These are phyloP conservation scores for Pseudopyrenochaeta lycopersici DNA, from an alignment of 2,329 filamentous ascomycete species.

Conservation along the genomic window DNA sequence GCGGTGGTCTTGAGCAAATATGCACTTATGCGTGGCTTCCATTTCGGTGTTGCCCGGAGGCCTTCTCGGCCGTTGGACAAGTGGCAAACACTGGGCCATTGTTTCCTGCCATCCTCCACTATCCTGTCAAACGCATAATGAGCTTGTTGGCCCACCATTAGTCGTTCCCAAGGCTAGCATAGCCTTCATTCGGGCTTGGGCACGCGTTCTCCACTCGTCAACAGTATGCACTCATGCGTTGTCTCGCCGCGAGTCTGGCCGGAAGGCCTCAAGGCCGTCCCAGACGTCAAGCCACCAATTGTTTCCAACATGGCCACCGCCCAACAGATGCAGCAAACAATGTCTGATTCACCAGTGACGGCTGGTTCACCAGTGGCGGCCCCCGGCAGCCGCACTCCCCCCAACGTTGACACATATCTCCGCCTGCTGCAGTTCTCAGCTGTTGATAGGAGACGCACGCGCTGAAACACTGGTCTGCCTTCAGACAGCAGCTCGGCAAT, in stretches of 20 bases:
- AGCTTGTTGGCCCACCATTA: too few relatives aligned
- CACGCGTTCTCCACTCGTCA: background rate
- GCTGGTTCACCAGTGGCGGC: background rate
- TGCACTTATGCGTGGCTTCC: background rate
- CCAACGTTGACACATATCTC: background rate
- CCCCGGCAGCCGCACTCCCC: constrained; percentile 1
- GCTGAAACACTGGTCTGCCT: constrained; percentile 22
- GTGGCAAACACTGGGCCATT: too few relatives aligned
- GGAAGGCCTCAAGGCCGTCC: background rate
- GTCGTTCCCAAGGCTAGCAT: too few relatives aligned
- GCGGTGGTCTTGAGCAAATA: background rate
- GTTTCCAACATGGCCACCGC: background rate
- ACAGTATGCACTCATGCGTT: background rate
- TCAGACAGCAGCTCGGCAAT: constrained; percentile 15
- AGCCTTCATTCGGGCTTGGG: too few relatives aligned
- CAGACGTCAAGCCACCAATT: background rate
- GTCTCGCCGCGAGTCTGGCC: background rate
- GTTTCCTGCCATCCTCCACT: too few relatives aligned
- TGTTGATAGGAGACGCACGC: constrained; percentile 1
- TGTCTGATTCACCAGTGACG: too few relatives aligned
- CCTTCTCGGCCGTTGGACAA: too few relatives aligned
- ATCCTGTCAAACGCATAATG: too few relatives aligned
- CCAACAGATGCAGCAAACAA: too few relatives aligned
- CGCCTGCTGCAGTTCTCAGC: background rate
- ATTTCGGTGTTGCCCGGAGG: too few relatives aligned